Base-by-base conservation (phyloP, 768 basidiomycete genomes). In the Panaeolus cyanescens region DNA sequence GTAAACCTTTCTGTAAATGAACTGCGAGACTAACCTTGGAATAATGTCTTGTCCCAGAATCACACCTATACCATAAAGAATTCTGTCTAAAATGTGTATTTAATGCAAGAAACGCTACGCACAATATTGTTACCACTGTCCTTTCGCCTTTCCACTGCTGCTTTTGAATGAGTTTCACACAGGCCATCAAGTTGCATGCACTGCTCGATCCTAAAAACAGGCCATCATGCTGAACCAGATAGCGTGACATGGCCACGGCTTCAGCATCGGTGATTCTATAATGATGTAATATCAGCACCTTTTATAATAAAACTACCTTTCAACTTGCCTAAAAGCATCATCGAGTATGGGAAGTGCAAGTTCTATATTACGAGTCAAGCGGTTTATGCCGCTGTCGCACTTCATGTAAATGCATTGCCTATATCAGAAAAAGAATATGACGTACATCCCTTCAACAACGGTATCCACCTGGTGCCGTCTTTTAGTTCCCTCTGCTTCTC, bases 171-270 rank as follows among this genome's bases (percentile, higher is more conserved):
- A 96, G 78, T 67, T 91, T 89, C 50, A 97, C 83, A 66, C 92
- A 94, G 1, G 96, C 92, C n/a, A 97, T 85, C 36, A 99, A 81
- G 70, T 99, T 99, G 71, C 95, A 96, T 0, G 97, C 96, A 68
- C 93, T 96, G 62, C 94, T 96, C 0, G 96, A 98, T 13, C 97
- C 97, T 30, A 99, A 80, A 77, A 96, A 99, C 28, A 99, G 79
- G 0, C 97, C 97, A 65, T 99, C 96, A 59, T 92, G 80, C 55
- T 89, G 79, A 4, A 97, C 94, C 19, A 99, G 84, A 71, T 95
- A 95, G 9, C 96, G 88, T 1, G 95, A 91, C 96, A 99, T 99
- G 7, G 91, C 87, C 53, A 99, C 93, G 0, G 96, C 96, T 75
- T 99, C 96, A 1, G 84, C 88, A 65, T 99, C 97, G 2, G 92